These are phyloP conservation scores for Quercus bicolor DNA, from an alignment of 306 rosid genomes.

Conservation along the genomic window DNA sequence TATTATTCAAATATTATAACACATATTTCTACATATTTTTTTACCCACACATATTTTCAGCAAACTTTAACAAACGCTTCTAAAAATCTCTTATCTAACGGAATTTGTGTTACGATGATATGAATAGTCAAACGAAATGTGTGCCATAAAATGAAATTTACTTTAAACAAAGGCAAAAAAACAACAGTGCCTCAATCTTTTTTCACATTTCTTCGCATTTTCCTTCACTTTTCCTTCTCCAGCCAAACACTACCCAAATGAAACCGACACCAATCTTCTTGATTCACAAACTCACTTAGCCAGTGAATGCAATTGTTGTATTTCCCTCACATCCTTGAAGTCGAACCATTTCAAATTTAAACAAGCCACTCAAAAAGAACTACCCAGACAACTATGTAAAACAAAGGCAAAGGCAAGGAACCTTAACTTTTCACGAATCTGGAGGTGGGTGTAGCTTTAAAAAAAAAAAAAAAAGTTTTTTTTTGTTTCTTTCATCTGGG, in stretches of 20 bases:
- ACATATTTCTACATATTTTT: no score
- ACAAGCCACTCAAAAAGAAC: neutral
- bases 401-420: neutral
- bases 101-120: no score
- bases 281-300: neutral
- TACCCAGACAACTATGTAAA: constrained; percentile 20
- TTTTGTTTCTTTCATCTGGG: constrained; percentile 27
- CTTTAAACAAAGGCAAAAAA: neutral
- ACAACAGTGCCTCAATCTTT: neutral
- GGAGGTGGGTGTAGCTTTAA: constrained; percentile 23
- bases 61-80: no score
- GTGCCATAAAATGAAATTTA: no score
- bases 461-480: neutral
- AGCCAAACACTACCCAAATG: constrained; percentile 1
- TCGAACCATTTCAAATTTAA: neutral
- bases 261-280: neutral
- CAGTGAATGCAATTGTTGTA: constrained; percentile 29
- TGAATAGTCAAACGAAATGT: no score
- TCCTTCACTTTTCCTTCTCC: constrained; percentile 11
- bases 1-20: no score
- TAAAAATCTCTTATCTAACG: no score
- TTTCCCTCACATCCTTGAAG: neutral
- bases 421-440: constrained; percentile 1
- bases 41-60: accelerated
- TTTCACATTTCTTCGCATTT: neutral